These are phyloP conservation scores for Marchantia paleacea DNA, from an alignment of 225 moss, liverwort and hornwort genomes.

Conservation along the genomic window DNA sequence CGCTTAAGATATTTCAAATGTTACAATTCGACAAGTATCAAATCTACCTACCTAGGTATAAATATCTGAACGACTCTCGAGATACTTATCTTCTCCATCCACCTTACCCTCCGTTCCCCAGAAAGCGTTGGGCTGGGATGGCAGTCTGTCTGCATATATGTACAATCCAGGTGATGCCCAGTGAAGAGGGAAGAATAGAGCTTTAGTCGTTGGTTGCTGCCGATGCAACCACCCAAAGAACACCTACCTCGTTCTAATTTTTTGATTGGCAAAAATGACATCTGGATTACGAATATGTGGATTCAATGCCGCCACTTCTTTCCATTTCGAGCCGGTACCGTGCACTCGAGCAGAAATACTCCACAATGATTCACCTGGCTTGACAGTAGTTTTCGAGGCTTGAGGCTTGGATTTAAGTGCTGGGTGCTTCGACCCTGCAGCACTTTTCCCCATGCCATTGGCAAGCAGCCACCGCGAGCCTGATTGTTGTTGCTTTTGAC, in stretches of 20 bases:
- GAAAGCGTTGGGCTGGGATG: neutral
- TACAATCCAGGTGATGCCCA: conserved; percentile 26
- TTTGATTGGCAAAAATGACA: conserved; percentile 58
- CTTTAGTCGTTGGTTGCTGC: conserved; percentile 1
- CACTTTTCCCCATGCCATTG: conserved; percentile 84
- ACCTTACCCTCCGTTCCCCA: conserved; percentile 7
- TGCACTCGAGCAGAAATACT: conserved; percentile 66
- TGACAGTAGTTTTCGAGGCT: conserved; percentile 38
- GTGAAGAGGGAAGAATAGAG: neutral
- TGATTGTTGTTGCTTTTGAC: conserved; percentile 84
- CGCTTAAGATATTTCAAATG: conserved; percentile 24
- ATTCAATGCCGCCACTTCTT: conserved; percentile 52
- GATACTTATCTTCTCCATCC: conserved; percentile 20
- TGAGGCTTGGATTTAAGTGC: conserved; percentile 47
- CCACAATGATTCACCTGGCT: conserved; percentile 56
- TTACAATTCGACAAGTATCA: conserved; percentile 28
- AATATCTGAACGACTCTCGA: conserved; percentile 21
- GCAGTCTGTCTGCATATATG: conserved; percentile 30
- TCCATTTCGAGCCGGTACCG: conserved; percentile 63
- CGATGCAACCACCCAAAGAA: neutral
- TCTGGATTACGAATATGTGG: conserved; percentile 73
- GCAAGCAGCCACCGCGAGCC: conserved; percentile 97
- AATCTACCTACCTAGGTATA: conserved; percentile 22
- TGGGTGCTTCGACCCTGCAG: conserved; percentile 49
- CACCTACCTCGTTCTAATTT: conserved; percentile 55